phyloP scores from a whole-genome alignment of 768 basidiomycete species.

The Lentinus brumalis region DNA sequence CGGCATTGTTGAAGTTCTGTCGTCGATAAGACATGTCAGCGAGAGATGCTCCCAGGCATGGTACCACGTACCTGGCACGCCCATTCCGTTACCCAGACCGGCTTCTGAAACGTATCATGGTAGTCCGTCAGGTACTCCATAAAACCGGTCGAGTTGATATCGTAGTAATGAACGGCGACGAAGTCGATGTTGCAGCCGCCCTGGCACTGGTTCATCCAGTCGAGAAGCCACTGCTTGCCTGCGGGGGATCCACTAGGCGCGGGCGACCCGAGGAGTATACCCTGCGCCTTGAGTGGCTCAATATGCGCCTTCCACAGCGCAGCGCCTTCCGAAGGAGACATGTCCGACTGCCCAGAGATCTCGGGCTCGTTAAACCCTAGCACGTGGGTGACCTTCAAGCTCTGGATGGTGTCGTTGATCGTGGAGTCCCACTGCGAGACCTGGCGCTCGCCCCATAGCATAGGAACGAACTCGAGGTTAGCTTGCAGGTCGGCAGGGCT shows the following conservation, averaged over 20 bases:
- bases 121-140: slow-evolving; percentile 52
- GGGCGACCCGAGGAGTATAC: slow-evolving; percentile 53
- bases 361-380: slow-evolving; percentile 60
- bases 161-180: slow-evolving; percentile 61
- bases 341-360: slow-evolving; percentile 48
- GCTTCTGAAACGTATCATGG: slow-evolving; percentile 50
- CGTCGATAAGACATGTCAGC: background rate
- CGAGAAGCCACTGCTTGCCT: slow-evolving; percentile 56
- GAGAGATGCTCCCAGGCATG: background rate
- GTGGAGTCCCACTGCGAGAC: slow-evolving; percentile 42
- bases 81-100: slow-evolving; percentile 66
- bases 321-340: slow-evolving; percentile 50
- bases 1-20: slow-evolving; percentile 42
- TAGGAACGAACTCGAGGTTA: slow-evolving; percentile 54
- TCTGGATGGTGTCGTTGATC: slow-evolving; percentile 43
- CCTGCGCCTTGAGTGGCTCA: slow-evolving; percentile 49
- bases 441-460: slow-evolving; percentile 52
- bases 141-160: slow-evolving; percentile 54
- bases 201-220: slow-evolving; percentile 51
- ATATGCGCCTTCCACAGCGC: slow-evolving; percentile 53
- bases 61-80: slow-evolving; percentile 42
- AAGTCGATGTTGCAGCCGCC: slow-evolving; percentile 59
- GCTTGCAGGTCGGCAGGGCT: slow-evolving; percentile 30
- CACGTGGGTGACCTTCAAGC: slow-evolving; percentile 41
- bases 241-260: slow-evolving; percentile 53